phyloP scores from a whole-genome alignment of 805 yeast species.

The Ogataea parapolymorpha region DNA sequence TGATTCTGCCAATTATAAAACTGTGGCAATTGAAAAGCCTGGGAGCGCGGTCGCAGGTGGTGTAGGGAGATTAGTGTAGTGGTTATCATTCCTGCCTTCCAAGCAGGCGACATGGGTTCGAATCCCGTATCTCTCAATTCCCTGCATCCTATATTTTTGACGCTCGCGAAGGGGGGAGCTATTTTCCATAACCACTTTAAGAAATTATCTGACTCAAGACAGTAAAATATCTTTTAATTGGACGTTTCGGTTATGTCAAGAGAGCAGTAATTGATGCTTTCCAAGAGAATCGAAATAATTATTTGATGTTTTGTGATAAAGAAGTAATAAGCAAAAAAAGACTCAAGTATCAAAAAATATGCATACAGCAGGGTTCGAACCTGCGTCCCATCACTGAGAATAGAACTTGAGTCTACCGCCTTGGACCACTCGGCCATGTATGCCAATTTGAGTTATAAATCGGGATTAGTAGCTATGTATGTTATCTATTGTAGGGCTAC shows the following conservation, averaged over 20 bases:
- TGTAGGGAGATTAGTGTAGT: constrained; percentile 61
- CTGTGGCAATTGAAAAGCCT: not conserved
- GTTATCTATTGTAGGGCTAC: not conserved
- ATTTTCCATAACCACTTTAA: too few relatives aligned
- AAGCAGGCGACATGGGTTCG: constrained; percentile 94
- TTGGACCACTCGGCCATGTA: constrained; percentile 20
- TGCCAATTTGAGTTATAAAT: constrained; percentile 1
- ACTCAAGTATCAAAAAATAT: constrained; percentile 1
- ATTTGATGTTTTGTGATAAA: too few relatives aligned
- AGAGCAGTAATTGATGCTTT: too few relatives aligned
- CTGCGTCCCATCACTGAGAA: constrained; percentile 20
- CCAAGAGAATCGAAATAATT: too few relatives aligned
- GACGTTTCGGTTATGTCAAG: too few relatives aligned
- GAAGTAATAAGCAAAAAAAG: too few relatives aligned
- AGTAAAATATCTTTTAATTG: too few relatives aligned
- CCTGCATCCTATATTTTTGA: not conserved
- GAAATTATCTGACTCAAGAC: too few relatives aligned
- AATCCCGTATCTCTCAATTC: constrained; percentile 79
- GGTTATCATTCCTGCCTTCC: constrained; percentile 93
- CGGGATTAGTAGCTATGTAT: not conserved
- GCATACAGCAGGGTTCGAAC: constrained; percentile 21
- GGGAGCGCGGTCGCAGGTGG: not conserved
- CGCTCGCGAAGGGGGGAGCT: too few relatives aligned
- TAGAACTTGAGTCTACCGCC: constrained; percentile 21
- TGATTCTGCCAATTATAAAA: not conserved